phyloP scores from a whole-genome alignment of 1,284 basidiomycete species.

The Volvariella surrecta region DNA sequence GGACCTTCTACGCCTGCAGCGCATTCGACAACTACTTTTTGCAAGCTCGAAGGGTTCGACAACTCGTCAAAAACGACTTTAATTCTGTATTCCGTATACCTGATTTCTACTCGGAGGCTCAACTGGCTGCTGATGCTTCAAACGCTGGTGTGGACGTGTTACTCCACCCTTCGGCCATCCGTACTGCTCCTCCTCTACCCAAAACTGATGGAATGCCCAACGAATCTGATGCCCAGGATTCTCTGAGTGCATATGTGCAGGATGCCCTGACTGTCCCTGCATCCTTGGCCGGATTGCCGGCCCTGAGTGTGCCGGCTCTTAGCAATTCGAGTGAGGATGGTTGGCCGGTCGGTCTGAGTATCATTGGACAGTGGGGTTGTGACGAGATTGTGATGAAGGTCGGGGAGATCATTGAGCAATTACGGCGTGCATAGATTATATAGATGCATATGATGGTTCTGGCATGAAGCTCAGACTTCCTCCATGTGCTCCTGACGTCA shows the following conservation, averaged over 20 bases:
- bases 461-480: too few relatives aligned
- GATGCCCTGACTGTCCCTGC: constrained; percentile 92
- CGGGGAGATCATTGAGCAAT: constrained; percentile 35
- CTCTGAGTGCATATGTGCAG: constrained; percentile 69
- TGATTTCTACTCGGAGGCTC: constrained; percentile 29
- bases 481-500: too few relatives aligned
- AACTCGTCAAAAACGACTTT: constrained; percentile 69
- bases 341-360: constrained; percentile 83
- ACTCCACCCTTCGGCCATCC: constrained; percentile 81
- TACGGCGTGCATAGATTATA: too few relatives aligned
- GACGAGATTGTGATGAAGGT: constrained; percentile 61
- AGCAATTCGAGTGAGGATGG: constrained; percentile 33
- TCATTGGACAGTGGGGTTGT: constrained; percentile 88
- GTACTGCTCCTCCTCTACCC: constrained; percentile 59
- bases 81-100: constrained; percentile 55
- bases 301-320: constrained; percentile 63
- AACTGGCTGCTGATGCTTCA: not conserved
- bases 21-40: constrained; percentile 97
- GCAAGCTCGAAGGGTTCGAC: constrained; percentile 80
- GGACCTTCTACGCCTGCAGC: constrained; percentile 32
- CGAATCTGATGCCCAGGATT: constrained; percentile 10
- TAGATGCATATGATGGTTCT: too few relatives aligned
- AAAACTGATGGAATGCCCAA: constrained; percentile 3
- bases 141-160: constrained; percentile 63
- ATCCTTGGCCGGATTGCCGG: constrained; percentile 84